A percentile compares a stretch with the other conserved stretches of the same genome.
These are phyloP conservation scores for Triadica sebifera DNA, from an alignment of 345 rosid genomes.

Conservation along the genomic window DNA sequence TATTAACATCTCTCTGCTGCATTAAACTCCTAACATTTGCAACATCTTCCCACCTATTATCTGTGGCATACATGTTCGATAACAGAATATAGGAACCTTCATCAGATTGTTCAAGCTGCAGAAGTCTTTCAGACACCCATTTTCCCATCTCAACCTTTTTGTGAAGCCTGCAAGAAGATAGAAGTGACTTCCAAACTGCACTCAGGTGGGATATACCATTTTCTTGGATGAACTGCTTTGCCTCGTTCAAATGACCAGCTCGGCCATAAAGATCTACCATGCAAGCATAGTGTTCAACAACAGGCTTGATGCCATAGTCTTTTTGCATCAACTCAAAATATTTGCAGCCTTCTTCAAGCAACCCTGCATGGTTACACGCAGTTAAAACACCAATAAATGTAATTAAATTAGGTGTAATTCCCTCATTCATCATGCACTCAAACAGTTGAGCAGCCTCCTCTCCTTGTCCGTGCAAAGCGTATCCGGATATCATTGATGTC, in stretches of 20 bases:
- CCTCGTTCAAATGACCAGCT: conserved; percentile 41
- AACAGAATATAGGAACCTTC: conserved; percentile 42
- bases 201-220: conserved; percentile 34
- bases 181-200: conserved; percentile 48
- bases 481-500: conserved; percentile 54
- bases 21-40: conserved; percentile 39
- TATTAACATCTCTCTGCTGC: conserved; percentile 38
- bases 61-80: conserved; percentile 40
- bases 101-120: conserved; percentile 37
- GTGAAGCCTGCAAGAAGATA: conserved; percentile 52
- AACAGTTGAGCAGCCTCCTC: conserved; percentile 40
- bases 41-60: conserved; percentile 43
- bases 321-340: conserved; percentile 48
- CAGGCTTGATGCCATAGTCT: conserved; percentile 39
- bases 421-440: conserved; percentile 28
- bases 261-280: conserved; percentile 65
- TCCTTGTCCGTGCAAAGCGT: conserved; percentile 47
- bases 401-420: conserved; percentile 44
- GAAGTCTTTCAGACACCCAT: conserved; percentile 40
- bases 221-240: conserved; percentile 42
- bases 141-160: conserved; percentile 38
- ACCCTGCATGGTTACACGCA: conserved; percentile 56
- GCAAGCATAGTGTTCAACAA: conserved; percentile 49
- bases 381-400: conserved; percentile 50
- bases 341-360: conserved; percentile 43